Base-by-base conservation (phyloP, 2,329 filamentous ascomycete species). In the Penicillium sp. region DNA sequence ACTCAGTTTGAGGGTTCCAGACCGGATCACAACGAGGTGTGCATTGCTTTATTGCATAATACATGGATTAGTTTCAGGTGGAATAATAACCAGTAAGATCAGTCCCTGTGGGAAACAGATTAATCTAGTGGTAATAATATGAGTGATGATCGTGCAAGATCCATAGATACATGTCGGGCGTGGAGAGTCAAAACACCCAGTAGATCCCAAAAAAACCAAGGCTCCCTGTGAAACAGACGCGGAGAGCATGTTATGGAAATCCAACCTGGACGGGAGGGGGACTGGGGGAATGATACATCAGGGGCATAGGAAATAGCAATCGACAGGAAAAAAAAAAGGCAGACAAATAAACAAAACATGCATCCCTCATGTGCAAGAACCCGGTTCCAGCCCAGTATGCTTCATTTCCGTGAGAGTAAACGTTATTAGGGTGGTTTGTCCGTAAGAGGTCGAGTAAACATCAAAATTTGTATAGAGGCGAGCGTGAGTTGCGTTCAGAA, bases 381-480 rank as follows among this genome's bases (percentile, higher is more conserved):
- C 62, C 61, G 66, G 66, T 62, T 65, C 68, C 68, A 70, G 68
- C 66, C 65, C 61, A 68, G 65, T 64, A 54, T 62, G 60, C 66
- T 66, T 67, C 54, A 62, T 5, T 30, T 66, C 54, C 53, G 57
- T 60, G 59, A 63, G 64, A 49, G 59, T 48, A 46, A 46, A 48
- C 59, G 56, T 63, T 37, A 65, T 65, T 68, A 61, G 40, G 40
- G 43, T 49, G 48, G 10, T 19, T 30, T 28, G 53, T 46, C 19
- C 28, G 19, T 35, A 45, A 37, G 26, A 16, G 38, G 26, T 54
- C 52, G 37, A 48, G 30, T 16, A 48, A 56, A 45, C 53, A 22
- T 46, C n/a, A 46, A 56, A 37, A 45, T 16, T 19, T 13, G 19
- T n/a, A 48, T 22, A 22, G 19, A 45, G 13, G 26, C 19, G 25